These are phyloP conservation scores for Zopfia rhizophila DNA, from an alignment of 2,329 filamentous ascomycete species.

Conservation along the genomic window DNA sequence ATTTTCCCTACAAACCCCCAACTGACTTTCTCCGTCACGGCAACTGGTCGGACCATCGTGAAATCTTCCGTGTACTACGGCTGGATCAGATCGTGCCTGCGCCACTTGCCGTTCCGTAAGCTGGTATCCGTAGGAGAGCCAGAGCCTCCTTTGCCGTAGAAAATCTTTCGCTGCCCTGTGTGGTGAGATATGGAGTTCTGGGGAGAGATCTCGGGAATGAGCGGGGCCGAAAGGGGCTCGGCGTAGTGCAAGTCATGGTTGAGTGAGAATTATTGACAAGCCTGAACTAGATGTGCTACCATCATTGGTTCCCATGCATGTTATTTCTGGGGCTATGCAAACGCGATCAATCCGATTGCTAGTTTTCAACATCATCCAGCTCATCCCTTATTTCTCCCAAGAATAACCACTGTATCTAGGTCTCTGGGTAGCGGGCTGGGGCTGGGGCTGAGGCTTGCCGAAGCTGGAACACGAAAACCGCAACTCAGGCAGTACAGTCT, in stretches of 20 bases:
- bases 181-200: conserved; percentile 16
- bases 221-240: conserved; percentile 42
- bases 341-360: too few relatives aligned
- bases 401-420: too few relatives aligned
- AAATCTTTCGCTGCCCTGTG: conserved; percentile 7
- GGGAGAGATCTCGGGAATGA: conserved; percentile 30
- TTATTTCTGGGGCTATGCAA: too few relatives aligned
- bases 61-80: conserved; percentile 37
- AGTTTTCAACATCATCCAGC: too few relatives aligned
- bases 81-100: conserved; percentile 39
- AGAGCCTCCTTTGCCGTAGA: conserved; percentile 29
- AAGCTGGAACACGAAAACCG: too few relatives aligned
- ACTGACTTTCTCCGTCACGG: conserved; percentile 31
- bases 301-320: too few relatives aligned
- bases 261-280: too few relatives aligned
- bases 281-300: too few relatives aligned
- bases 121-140: conserved; percentile 43
- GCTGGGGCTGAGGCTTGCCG: too few relatives aligned
- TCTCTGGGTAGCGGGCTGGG: too few relatives aligned
- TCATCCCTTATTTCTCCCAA: too few relatives aligned
- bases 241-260: conserved; percentile 24
- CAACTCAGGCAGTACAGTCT: too few relatives aligned
- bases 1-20: conserved; percentile 27
- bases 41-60: conserved; percentile 40
- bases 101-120: conserved; percentile 34